Conservation (phyloP, 2,329 filamentous ascomycete species). For the Nannizzia gypsea region DNA sequence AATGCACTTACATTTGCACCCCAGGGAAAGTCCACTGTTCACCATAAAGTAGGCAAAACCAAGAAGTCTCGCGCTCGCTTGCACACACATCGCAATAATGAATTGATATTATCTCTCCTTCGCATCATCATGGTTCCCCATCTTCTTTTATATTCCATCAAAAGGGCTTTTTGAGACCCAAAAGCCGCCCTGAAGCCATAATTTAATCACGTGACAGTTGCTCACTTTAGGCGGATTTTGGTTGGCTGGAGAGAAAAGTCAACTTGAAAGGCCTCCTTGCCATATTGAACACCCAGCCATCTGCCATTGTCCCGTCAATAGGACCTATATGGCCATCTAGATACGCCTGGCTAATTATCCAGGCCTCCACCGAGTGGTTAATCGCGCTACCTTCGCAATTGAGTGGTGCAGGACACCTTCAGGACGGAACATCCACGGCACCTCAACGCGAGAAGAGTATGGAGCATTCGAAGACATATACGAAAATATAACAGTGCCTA, state of each 20-base stretch:
- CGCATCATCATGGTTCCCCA: no score
- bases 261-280: not conserved
- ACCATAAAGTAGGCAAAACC: no score
- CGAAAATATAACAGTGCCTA: not conserved
- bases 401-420: not conserved
- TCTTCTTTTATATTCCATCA: not conserved
- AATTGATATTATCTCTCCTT: no score
- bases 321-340: not conserved
- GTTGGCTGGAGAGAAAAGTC: not conserved
- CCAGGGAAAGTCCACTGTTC: no score
- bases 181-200: not conserved
- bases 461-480: not conserved
- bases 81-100: no score
- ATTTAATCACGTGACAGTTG: not conserved
- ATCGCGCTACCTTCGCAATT: not conserved
- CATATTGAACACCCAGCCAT: not conserved
- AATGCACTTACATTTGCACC: no score
- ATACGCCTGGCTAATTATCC: not conserved
- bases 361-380: not conserved
- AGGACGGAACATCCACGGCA: not conserved
- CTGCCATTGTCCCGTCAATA: not conserved
- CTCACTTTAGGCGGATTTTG: not conserved
- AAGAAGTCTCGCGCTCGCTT: no score
- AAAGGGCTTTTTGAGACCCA: not conserved
- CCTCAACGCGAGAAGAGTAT: not conserved